phyloP scores from a whole-genome alignment of 805 yeast species.

The Kluyveromyces starmeri region DNA sequence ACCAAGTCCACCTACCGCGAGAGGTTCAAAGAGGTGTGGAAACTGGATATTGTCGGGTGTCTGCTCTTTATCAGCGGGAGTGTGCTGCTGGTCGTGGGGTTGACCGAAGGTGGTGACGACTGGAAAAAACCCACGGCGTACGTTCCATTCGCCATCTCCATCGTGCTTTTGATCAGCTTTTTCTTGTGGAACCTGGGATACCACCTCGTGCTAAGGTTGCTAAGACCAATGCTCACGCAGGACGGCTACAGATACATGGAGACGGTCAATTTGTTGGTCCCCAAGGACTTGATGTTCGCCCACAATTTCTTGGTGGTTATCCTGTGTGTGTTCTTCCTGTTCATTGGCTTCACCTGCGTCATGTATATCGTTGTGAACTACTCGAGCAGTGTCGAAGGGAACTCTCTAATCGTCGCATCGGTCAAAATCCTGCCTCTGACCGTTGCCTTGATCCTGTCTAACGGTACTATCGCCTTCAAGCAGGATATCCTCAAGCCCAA shows the following conservation, averaged over 20 bases:
- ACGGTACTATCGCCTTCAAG: slow-evolving; percentile 19
- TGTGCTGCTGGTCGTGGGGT: slow-evolving; percentile 34
- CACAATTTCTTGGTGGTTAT: slow-evolving; percentile 21
- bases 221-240: slow-evolving; percentile 6
- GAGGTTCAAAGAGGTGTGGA: slow-evolving; percentile 10
- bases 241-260: slow-evolving; percentile 1
- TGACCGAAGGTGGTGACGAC: slow-evolving; percentile 37
- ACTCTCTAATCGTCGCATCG: slow-evolving; percentile 30
- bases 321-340: slow-evolving; percentile 14
- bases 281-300: slow-evolving; percentile 21
- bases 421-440: slow-evolving; percentile 31
- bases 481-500: slow-evolving; percentile 17
- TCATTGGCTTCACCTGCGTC: slow-evolving; percentile 16
- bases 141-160: slow-evolving; percentile 34
- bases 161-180: slow-evolving; percentile 24
- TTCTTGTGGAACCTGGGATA: slow-evolving; percentile 26
- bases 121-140: slow-evolving; percentile 36
- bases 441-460: slow-evolving; percentile 25
- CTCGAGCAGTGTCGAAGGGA: slow-evolving; percentile 19
- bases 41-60: slow-evolving; percentile 32
- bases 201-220: slow-evolving; percentile 11
- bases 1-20: slow-evolving; percentile 17
- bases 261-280: slow-evolving; percentile 18
- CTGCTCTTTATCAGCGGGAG: slow-evolving; percentile 29
- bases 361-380: slow-evolving; percentile 21